phyloP scores from a whole-genome alignment of 805 yeast genomes.

The Cyberlindnera mrakii region DNA sequence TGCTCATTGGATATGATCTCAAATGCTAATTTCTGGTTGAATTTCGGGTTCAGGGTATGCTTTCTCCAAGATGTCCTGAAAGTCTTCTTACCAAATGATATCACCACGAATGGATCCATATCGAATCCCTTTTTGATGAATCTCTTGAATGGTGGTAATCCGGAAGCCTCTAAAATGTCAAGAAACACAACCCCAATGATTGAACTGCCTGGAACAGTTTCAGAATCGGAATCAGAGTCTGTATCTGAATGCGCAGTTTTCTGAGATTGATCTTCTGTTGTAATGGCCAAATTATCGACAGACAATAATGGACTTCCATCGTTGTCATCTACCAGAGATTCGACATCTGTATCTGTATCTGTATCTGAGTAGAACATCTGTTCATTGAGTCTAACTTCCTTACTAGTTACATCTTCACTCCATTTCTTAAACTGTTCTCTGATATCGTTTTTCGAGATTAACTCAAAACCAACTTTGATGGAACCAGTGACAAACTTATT shows the following conservation, averaged over 20 bases:
- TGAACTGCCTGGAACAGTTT: neutral
- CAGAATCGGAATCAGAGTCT: constrained; percentile 1
- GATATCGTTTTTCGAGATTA: constrained; percentile 21
- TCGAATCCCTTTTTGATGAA: constrained; percentile 63
- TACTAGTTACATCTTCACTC: constrained; percentile 7
- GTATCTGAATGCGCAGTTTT: neutral
- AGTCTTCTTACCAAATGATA: constrained; percentile 83
- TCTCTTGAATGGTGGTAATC: constrained; percentile 72
- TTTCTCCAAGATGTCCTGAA: constrained; percentile 80
- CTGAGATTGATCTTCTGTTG: too few species aligned
- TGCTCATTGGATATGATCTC: constrained; percentile 66
- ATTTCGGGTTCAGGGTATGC: constrained; percentile 78
- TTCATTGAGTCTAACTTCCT: constrained; percentile 14
- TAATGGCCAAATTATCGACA: too few species aligned
- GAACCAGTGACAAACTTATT: constrained; percentile 45
- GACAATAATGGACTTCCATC: neutral
- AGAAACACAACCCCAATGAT: constrained; percentile 63
- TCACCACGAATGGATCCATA: constrained; percentile 95
- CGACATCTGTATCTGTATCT: constrained; percentile 25
- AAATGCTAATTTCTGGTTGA: constrained; percentile 73
- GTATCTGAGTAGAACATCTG: constrained; percentile 22
- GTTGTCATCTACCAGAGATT: constrained; percentile 13
- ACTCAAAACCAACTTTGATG: constrained; percentile 35
- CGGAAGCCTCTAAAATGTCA: constrained; percentile 68
- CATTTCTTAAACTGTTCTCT: constrained; percentile 18